Evolutionary conservation across 1,284 basidiomycete species (phyloP).

Genomic region (Sphagnurus paluster): DNA sequence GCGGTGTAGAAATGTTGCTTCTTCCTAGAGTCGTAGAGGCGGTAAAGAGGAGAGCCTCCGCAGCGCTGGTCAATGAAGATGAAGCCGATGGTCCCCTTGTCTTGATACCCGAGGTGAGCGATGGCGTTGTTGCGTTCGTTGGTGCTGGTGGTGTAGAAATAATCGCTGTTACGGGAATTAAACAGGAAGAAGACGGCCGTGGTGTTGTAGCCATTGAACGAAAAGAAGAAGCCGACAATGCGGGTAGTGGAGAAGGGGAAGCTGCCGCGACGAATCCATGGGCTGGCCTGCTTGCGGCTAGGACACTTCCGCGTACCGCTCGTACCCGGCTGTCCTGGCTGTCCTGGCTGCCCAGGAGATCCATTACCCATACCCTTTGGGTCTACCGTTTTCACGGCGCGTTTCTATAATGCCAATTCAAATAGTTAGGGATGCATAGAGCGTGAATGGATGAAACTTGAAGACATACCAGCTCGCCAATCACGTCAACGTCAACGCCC

Average conservation of each 20-base stretch:
- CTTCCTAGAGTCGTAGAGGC: constrained; percentile 13
- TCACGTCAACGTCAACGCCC: background rate
- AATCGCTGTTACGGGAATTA: constrained; percentile 10
- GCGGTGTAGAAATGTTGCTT: constrained; percentile 15
- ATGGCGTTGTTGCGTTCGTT: constrained; percentile 9
- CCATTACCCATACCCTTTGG: background rate
- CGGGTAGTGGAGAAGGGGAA: background rate
- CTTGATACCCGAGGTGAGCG: constrained; percentile 8
- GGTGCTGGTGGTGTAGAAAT: constrained; percentile 10
- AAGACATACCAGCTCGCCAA: background rate
- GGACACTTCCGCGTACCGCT: constrained; percentile 4
- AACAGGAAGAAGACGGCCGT: constrained; percentile 10
- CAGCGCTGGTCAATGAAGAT: constrained; percentile 10
- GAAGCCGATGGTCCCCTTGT: constrained; percentile 9
- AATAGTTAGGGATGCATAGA: background rate
- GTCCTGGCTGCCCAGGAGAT: constrained; percentile 10
- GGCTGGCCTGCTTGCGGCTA: constrained; percentile 4
- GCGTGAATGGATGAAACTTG: no score
- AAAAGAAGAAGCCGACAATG: constrained; percentile 14
- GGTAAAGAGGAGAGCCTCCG: constrained; percentile 12
- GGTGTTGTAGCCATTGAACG: background rate
- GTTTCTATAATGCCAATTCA: background rate
- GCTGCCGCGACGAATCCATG: background rate
- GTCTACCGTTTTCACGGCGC: background rate
- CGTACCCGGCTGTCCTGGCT: constrained; percentile 10